Percentiles rank a stretch among this genome's conserved stretches.
Evolutionary conservation across 164 flowering plant species (phyloP).

Genomic region (Vitis vinifera): ASM3070453v1 NC_081819.1:19126501-19127000

Average conservation of each 20-base stretch:
- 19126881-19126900: too few relatives aligned
- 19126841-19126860: background rate
- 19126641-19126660: constrained; percentile 86
- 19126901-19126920: too few relatives aligned
- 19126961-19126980: too few relatives aligned
- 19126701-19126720: constrained; percentile 85
- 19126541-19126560: constrained; percentile 9
- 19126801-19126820: too few relatives aligned
- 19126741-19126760: constrained; percentile 48
- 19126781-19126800: background rate
- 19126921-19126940: too few relatives aligned
- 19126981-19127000: too few relatives aligned
- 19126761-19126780: background rate
- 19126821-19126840: background rate
- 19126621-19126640: constrained; percentile 93
- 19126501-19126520: too few relatives aligned
- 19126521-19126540: too few relatives aligned
- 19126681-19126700: constrained; percentile 81
- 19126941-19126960: too few relatives aligned
- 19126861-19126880: too few relatives aligned
- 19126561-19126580: constrained; percentile 45
- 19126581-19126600: constrained; percentile 96
- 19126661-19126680: constrained; percentile 85
- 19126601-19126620: constrained; percentile 93
- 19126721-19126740: constrained; percentile 58